Conservation (phyloP, 2,329 filamentous ascomycete species). For the Aureobasidium sp. region DNA sequence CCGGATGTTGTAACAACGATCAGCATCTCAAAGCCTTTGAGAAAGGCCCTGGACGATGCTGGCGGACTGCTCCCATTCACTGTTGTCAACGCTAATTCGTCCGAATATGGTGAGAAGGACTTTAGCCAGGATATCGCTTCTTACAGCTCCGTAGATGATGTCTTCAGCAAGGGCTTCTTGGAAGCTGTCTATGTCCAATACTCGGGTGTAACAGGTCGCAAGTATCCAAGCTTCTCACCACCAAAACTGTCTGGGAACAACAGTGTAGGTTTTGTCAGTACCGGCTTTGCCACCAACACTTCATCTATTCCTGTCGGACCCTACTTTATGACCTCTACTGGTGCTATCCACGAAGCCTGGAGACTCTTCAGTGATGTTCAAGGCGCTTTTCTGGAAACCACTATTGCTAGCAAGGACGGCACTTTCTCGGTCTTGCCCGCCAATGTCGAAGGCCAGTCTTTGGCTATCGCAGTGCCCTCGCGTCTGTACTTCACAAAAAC, state of each 20-base stretch:
- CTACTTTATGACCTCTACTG: conserved; percentile 41
- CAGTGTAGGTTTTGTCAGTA: conserved; percentile 13
- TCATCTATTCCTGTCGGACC: conserved; percentile 35
- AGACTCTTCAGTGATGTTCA: conserved; percentile 42
- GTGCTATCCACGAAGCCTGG: conserved; percentile 41
- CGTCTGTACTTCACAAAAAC: conserved; percentile 50
- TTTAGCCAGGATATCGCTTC: conserved; percentile 21
- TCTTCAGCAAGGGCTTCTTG: conserved; percentile 33
- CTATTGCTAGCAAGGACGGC: conserved; percentile 30
- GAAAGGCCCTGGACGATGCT: conserved; percentile 15
- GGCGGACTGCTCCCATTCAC: conserved; percentile 32
- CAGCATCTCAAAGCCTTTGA: conserved; percentile 15
- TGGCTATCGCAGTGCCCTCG: conserved; percentile 48
- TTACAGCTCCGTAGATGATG: conserved; percentile 31
- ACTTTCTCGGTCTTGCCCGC: conserved; percentile 37
- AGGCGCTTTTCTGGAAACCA: conserved; percentile 42
- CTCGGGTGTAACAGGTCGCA: neutral
- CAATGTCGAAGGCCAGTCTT: conserved; percentile 33
- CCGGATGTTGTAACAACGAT: conserved; percentile 28
- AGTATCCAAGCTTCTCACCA: conserved; percentile 7
- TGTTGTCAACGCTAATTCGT: conserved; percentile 24
- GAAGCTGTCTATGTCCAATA: conserved; percentile 19
- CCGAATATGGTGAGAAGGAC: conserved; percentile 18
- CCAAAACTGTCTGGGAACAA: conserved; percentile 1
- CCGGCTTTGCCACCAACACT: conserved; percentile 14